These are phyloP conservation scores for Aspergillus japonicus DNA, from an alignment of 2,329 filamentous ascomycete species.

Conservation along the genomic window DNA sequence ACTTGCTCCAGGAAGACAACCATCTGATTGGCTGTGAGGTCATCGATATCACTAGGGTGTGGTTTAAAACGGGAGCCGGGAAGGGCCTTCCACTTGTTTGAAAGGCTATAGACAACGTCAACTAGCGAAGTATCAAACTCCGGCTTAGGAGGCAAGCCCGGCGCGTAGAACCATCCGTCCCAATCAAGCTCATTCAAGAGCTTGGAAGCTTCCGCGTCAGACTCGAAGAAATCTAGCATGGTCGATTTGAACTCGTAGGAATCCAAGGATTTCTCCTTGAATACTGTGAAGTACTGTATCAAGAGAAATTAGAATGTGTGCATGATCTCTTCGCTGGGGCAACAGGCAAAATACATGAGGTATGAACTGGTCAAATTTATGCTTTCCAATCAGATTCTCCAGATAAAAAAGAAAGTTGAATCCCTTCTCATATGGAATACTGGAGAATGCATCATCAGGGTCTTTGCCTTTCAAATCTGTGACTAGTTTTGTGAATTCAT, in stretches of 20 bases:
- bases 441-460: slow-evolving; percentile 93
- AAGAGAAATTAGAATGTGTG: neutral
- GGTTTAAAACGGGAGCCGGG: slow-evolving; percentile 57
- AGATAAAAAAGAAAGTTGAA: slow-evolving; percentile 92
- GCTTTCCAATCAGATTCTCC: slow-evolving; percentile 77
- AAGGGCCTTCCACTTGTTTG: slow-evolving; percentile 72
- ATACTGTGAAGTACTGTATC: slow-evolving; percentile 73
- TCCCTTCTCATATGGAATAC: slow-evolving; percentile 91
- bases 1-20: slow-evolving; percentile 86
- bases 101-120: slow-evolving; percentile 78
- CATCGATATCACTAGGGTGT: slow-evolving; percentile 63
- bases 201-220: slow-evolving; percentile 60
- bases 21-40: slow-evolving; percentile 81
- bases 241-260: slow-evolving; percentile 92
- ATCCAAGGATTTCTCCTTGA: slow-evolving; percentile 82
- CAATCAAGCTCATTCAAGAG: slow-evolving; percentile 76
- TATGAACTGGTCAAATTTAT: slow-evolving; percentile 94
- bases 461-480: slow-evolving; percentile 85
- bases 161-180: slow-evolving; percentile 85
- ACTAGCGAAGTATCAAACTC: slow-evolving; percentile 86
- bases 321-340: neutral
- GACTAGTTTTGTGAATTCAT: slow-evolving; percentile 90
- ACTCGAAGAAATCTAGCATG: slow-evolving; percentile 78
- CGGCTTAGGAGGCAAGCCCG: slow-evolving; percentile 86
- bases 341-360: slow-evolving; percentile 57